phyloP scores from a whole-genome alignment of 257 asterid species.

The Fraxinus quadrangulata region DNA sequence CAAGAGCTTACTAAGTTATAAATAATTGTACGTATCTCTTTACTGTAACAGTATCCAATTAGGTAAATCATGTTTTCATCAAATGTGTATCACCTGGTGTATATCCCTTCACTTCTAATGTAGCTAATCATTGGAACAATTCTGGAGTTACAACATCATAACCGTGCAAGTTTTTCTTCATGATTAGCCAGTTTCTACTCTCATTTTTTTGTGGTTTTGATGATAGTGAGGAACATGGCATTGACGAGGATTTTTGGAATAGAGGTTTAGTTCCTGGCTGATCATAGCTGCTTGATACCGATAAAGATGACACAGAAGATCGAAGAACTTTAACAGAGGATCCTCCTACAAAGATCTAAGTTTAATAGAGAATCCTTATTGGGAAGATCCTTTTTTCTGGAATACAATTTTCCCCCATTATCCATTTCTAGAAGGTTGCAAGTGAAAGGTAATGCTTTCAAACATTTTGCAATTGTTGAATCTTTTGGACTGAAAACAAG shows the following conservation, averaged over 20 bases:
- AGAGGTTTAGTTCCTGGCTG: slow-evolving; percentile 27
- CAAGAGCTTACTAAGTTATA: slow-evolving; percentile 30
- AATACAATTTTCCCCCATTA: slow-evolving; percentile 54
- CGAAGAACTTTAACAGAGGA: slow-evolving; percentile 36
- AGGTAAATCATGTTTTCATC: slow-evolving; percentile 58
- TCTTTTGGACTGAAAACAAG: slow-evolving; percentile 47
- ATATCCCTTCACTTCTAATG: slow-evolving; percentile 41
- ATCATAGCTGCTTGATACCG: slow-evolving; percentile 38
- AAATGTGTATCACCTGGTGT: slow-evolving; percentile 35
- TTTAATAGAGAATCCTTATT: slow-evolving; percentile 53
- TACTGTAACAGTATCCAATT: slow-evolving; percentile 58
- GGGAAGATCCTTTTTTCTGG: slow-evolving; percentile 69
- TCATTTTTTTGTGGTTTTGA: slow-evolving; percentile 36
- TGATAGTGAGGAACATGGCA: slow-evolving; percentile 53
- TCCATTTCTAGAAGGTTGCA: slow-evolving; percentile 72
- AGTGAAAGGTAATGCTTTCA: slow-evolving; percentile 74
- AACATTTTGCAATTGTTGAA: slow-evolving; percentile 38
- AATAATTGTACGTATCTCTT: slow-evolving; percentile 55
- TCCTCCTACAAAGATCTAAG: slow-evolving; percentile 55
- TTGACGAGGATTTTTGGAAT: slow-evolving; percentile 53
- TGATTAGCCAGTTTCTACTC: slow-evolving; percentile 16
- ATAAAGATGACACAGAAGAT: slow-evolving; percentile 41
- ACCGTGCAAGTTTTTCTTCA: slow-evolving; percentile 29
- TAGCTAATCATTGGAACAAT: slow-evolving; percentile 40
- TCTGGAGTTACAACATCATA: slow-evolving; percentile 33